phyloP scores from a whole-genome alignment of 192 early-diverging fungal species.

The Coemansia pectinata region DNA sequence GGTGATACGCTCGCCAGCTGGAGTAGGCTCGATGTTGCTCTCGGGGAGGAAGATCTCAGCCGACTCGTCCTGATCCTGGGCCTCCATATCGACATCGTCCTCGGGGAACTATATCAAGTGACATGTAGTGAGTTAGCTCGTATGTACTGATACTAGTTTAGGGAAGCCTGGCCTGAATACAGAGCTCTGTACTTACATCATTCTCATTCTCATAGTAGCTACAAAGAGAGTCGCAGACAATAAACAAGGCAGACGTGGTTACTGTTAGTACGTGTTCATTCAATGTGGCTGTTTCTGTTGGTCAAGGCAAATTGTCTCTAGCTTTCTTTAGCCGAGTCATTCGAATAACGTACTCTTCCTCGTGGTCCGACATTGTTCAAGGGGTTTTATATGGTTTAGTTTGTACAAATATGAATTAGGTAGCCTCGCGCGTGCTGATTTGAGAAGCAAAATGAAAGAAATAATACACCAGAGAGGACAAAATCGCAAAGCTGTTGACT shows the following conservation, averaged over 20 bases:
- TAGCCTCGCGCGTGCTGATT: not conserved
- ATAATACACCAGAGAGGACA: not conserved
- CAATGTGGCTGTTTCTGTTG: not conserved
- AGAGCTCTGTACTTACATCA: not conserved
- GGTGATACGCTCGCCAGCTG: conserved; percentile 78
- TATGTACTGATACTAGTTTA: not conserved
- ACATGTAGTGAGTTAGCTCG: not conserved
- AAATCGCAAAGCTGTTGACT: not conserved
- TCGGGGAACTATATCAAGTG: conserved; percentile 17
- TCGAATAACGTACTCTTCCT: conserved; percentile 27
- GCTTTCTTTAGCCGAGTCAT: not conserved
- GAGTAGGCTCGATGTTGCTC: conserved; percentile 30
- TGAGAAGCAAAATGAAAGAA: not conserved
- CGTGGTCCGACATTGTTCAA: conserved; percentile 43
- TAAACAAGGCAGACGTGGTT: not conserved
- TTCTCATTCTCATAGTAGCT: conserved; percentile 18
- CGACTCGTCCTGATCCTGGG: conserved; percentile 33
- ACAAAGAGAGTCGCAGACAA: not conserved
- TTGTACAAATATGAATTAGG: not conserved
- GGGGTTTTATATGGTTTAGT: not conserved
- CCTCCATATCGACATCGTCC: conserved; percentile 29
- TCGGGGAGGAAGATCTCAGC: conserved; percentile 50
- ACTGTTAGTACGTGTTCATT: not conserved
- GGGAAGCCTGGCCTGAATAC: not conserved
- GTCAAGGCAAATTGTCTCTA: not conserved